Conservation (phyloP, 2,329 filamentous ascomycete species). For the Sporothrix brasiliensis region DNA sequence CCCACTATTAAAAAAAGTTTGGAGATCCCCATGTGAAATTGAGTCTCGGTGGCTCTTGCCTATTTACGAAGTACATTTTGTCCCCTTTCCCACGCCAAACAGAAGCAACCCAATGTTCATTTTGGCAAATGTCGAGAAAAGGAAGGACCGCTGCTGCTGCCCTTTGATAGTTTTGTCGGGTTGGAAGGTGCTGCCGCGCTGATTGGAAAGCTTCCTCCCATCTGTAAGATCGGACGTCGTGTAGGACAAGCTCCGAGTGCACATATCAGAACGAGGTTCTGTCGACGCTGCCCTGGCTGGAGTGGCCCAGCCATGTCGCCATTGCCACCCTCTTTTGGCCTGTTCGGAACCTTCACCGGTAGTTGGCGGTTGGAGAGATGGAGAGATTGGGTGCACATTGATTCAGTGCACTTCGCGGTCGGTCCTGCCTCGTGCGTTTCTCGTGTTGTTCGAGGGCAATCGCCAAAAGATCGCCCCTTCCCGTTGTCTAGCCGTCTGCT, state of each 20-base stretch:
- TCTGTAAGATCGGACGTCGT: background rate
- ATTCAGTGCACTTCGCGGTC: background rate
- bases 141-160: conserved; percentile 2
- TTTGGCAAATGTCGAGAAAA: background rate
- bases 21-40: conserved; percentile 8
- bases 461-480: background rate
- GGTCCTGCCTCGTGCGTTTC: background rate
- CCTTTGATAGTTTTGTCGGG: background rate
- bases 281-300: background rate
- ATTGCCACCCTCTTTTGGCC: conserved; percentile 1
- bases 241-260: conserved; percentile 8
- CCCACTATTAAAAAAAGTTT: conserved; percentile 13
- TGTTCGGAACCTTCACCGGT: conserved; percentile 11
- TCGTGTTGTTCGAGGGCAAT: background rate
- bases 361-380: conserved; percentile 16
- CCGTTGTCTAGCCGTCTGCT: background rate
- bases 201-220: background rate
- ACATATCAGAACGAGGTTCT: background rate
- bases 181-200: background rate
- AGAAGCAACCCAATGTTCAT: background rate
- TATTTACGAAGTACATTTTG: background rate
- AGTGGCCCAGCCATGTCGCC: conserved; percentile 11
- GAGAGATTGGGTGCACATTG: background rate
- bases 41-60: background rate
- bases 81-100: conserved; percentile 8